These are phyloP conservation scores for Neurospora cerealis DNA, from an alignment of 495 filamentous ascomycete genomes.

Conservation along the genomic window DNA sequence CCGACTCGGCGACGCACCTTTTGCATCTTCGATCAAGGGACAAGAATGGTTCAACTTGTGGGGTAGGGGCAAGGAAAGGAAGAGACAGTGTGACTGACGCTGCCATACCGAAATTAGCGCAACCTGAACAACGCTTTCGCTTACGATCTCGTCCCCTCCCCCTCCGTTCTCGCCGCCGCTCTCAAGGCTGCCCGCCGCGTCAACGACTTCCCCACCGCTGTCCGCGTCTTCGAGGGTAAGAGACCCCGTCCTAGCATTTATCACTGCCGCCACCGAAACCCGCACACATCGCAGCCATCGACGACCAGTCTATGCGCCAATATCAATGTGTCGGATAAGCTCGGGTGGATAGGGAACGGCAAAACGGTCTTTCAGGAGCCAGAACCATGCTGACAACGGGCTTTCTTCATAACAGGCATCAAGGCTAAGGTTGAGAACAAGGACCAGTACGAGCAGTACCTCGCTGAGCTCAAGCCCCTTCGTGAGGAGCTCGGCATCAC, in stretches of 20 bases:
- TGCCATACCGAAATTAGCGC: conserved; percentile 45
- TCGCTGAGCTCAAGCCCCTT: conserved; percentile 81
- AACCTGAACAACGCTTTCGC: conserved; percentile 99
- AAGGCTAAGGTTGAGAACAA: conserved; percentile 99
- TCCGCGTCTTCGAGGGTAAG: conserved; percentile 94
- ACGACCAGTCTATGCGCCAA: neutral
- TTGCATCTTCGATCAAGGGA: conserved; percentile 1
- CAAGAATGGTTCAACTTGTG: neutral
- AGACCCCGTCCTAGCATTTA: neutral
- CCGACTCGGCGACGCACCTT: neutral
- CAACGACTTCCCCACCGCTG: conserved; percentile 97
- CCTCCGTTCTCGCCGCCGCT: conserved; percentile 83
- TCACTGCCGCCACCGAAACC: conserved; percentile 6
- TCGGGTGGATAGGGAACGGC: neutral
- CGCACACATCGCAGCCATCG: neutral
- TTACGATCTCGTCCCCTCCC: conserved; percentile 96
- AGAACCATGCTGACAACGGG: neutral
- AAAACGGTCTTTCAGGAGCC: neutral
- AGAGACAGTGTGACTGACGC: conserved; percentile 4
- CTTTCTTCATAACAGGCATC: conserved; percentile 52
- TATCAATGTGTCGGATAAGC: neutral
- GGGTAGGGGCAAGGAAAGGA: neutral
- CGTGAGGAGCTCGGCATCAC: conserved; percentile 88
- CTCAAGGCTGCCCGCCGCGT: conserved; percentile 87
- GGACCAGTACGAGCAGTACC: conserved; percentile 95